A percentile compares a stretch with the other conserved stretches of the same genome.
Evolutionary conservation across 2,329 filamentous ascomycete species (phyloP).

Genomic region (Sclerotinia sclerotiorum): DNA sequence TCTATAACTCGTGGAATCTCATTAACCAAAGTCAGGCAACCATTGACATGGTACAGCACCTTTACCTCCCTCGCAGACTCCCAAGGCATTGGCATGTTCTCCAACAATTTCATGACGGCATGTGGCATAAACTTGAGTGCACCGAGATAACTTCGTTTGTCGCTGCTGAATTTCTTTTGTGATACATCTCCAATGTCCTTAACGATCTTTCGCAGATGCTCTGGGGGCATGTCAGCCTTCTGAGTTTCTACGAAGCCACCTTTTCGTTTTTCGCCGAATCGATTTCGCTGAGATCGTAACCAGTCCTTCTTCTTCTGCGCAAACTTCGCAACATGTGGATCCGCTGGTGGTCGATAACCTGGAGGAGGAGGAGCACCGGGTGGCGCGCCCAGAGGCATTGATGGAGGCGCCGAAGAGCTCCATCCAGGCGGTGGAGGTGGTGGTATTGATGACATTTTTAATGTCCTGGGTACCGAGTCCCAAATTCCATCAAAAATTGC

Average conservation of each 20-base stretch:
- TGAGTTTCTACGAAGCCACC: conserved; percentile 96
- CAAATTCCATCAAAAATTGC: conserved; percentile 32
- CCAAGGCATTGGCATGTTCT: conserved; percentile 99
- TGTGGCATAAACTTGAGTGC: conserved; percentile 99
- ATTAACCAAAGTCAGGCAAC: conserved; percentile 94
- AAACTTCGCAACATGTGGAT: conserved; percentile 89
- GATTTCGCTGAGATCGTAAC: conserved; percentile 84
- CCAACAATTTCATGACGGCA: conserved; percentile 90
- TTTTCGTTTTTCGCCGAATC: conserved; percentile 96
- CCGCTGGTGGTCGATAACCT: conserved; percentile 75
- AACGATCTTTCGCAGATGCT: conserved; percentile 97
- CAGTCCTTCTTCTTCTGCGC: conserved; percentile 99
- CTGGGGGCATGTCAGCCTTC: conserved; percentile 97
- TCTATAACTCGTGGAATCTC: conserved; percentile 96
- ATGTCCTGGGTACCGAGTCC: conserved; percentile 30
- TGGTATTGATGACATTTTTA: conserved; percentile 58
- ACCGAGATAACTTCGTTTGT: conserved; percentile 96
- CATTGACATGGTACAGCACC: conserved; percentile 97
- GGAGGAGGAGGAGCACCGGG: conserved; percentile 70
- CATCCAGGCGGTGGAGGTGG: conserved; percentile 69
- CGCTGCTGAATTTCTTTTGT: conserved; percentile 98
- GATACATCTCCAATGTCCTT: conserved; percentile 98
- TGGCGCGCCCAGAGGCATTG: conserved; percentile 49
- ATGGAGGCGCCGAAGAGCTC: conserved; percentile 52
- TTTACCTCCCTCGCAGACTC: conserved; percentile 95